Base-by-base conservation (phyloP, 2,329 filamentous ascomycete genomes). In the Colletotrichum sojae region DNA sequence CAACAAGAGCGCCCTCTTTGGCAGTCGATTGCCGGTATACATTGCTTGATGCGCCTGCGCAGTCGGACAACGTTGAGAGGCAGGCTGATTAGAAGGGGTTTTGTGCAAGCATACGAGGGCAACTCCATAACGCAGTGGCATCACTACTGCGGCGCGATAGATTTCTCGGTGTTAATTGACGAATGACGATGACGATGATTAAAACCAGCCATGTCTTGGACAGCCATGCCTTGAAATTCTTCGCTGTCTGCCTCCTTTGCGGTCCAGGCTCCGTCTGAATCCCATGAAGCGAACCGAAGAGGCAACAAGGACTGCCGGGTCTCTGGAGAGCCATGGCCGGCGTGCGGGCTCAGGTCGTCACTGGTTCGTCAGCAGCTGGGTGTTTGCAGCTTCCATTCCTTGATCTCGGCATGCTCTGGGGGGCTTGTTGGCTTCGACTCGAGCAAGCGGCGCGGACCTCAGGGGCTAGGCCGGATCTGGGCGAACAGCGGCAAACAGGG, bases 11-110 rank as follows among this genome's bases (percentile, higher is more conserved):
- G 86, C 88, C 76, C 76, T 89, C 5, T 73, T 84, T 40, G 86
- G 86, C 2, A 89, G 83, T 71, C 82, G 87, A 5, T 81, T 89
- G 80, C 86, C 86, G 0, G 85, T 89, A 10, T 89, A 86, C 68
- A 85, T 89, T 72, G 78, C 83, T 16, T 31, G 16, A 57, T 16
- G 12, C 31, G 31, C 18, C 9, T 13, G 25, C 31, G 18, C 2
- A 9, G 31, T 13, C 10, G n/a, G 31, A 6, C 9, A 9, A 8
- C 31, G 31, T 8, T 10, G 31, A 36, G 8, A 10, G 9, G 31
- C 10, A 36, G 31, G 9, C 31, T 36, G 31, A 8, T 36, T 36
- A 10, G 31, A 36, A 36, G 31, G 31, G 2, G 31, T 9, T 10
- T 36, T 36, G 31, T 36, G 31, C 31, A 1, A 36, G 8, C 10